Conservation (phyloP, 2,329 filamentous ascomycete species). For the Camptophora hylomeconis region DNA sequence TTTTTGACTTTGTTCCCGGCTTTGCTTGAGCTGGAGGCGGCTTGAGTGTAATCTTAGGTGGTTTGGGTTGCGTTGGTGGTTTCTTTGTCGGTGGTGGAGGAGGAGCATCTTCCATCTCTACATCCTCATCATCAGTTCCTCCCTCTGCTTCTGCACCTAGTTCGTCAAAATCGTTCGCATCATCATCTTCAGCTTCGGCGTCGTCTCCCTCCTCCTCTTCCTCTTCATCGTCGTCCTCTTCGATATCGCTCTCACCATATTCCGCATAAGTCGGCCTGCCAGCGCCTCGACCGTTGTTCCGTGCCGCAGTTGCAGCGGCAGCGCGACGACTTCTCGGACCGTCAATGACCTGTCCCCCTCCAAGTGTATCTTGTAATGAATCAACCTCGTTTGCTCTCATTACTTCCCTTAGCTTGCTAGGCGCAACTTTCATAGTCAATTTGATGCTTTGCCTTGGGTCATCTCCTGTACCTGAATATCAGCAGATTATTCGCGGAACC, state of each 20-base stretch:
- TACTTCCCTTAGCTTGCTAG: slow-evolving; percentile 36
- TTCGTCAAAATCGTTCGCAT: slow-evolving; percentile 16
- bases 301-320: slow-evolving; percentile 12
- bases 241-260: slow-evolving; percentile 28
- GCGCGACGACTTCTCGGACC: slow-evolving; percentile 32
- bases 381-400: slow-evolving; percentile 21
- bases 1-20: slow-evolving; percentile 20
- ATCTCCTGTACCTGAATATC: slow-evolving; percentile 16
- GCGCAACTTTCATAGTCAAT: slow-evolving; percentile 37
- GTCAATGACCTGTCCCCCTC: slow-evolving; percentile 31
- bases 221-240: slow-evolving; percentile 31
- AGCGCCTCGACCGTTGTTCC: slow-evolving; percentile 22
- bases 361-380: slow-evolving; percentile 29
- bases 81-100: slow-evolving; percentile 20
- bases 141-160: slow-evolving; percentile 22
- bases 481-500: too few relatives aligned
- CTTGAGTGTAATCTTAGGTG: slow-evolving; percentile 17
- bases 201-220: slow-evolving; percentile 18
- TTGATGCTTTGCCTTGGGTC: slow-evolving; percentile 29
- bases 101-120: slow-evolving; percentile 32
- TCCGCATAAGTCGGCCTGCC: slow-evolving; percentile 27
- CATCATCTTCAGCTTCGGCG: slow-evolving; percentile 18
- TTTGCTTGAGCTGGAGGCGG: slow-evolving; percentile 24
- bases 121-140: slow-evolving; percentile 21
- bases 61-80: slow-evolving; percentile 10